phyloP scores from a whole-genome alignment of 805 yeast genomes.

The Candida ipomoeae region DNA sequence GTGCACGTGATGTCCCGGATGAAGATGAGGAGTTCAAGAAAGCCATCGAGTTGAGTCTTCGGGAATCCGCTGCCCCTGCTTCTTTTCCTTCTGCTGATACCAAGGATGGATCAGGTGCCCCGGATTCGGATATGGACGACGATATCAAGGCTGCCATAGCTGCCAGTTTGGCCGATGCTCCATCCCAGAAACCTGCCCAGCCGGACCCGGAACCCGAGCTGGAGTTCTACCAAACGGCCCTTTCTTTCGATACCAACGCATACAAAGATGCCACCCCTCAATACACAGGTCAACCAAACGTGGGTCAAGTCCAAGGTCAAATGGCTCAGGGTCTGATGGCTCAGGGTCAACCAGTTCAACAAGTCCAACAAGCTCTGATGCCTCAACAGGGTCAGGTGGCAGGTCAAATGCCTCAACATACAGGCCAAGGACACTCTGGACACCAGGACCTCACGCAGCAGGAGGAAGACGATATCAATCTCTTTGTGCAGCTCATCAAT shows the following conservation, averaged over 20 bases:
- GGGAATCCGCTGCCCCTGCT: slow-evolving; percentile 38
- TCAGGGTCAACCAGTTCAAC: no score
- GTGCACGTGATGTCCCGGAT: slow-evolving; percentile 21
- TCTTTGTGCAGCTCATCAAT: slow-evolving; percentile 66
- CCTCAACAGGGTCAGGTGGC: no score
- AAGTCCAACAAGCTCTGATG: no score
- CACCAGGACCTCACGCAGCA: slow-evolving; percentile 44
- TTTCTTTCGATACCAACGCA: slow-evolving; percentile 12
- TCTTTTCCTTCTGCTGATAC: not conserved
- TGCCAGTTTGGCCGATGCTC: slow-evolving; percentile 69
- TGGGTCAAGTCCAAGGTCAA: no score
- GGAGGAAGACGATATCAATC: slow-evolving; percentile 67
- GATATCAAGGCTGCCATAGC: slow-evolving; percentile 93
- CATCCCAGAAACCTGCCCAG: not conserved
- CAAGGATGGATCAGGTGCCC: no score
- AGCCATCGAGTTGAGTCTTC: slow-evolving; percentile 77
- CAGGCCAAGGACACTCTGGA: not conserved
- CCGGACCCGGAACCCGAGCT: slow-evolving; percentile 21
- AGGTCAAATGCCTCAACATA: not conserved
- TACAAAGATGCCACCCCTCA: slow-evolving; percentile 4
- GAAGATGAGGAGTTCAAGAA: slow-evolving; percentile 73
- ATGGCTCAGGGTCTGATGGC: no score
- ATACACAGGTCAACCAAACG: no score
- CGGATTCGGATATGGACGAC: slow-evolving; percentile 68
- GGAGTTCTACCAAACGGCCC: slow-evolving; percentile 19